Evolutionary conservation across 257 asterid species (phyloP), one percentile per base, ranked within the genome.

Genomic region (Osmanthus fragrans): DNA sequence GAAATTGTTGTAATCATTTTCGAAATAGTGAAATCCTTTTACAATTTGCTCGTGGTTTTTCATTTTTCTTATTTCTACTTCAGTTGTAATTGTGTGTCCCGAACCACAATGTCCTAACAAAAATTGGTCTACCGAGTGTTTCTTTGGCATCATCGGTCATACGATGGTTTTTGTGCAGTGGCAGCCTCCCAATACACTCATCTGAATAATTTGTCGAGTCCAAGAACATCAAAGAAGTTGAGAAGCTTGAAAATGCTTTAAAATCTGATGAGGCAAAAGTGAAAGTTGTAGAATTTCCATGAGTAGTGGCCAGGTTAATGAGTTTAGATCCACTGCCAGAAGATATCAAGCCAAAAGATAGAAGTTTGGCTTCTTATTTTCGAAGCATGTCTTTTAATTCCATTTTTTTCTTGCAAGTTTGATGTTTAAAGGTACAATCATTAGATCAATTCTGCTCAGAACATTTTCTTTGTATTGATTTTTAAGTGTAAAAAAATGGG

Each of bases 251-350:
- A 23, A 75, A 49, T 25, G 37, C 21, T 32, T 71, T 51, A 30
- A 68, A 68, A 27, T 34, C 67, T 9, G 80, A 19, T 60, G 39
- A 30, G 75, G 9, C 21, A 16, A 71, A 7, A 45, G 40, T 13
- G 68, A 77, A 49, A 71, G 60, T 21, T 40, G 15, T 81, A 39
- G 66, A 70, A 5, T 29, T 66, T 4, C 92, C 91, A 12, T 90
- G 95, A 63, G 75, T 90, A 3, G 96, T 90, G 58, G 96, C 96
- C 7, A 86, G 84, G 33, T 69, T 90, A 65, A 88, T 90, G 96
- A 91, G 96, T 9, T 63, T 90, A 72, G 96, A 90, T 2, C 82
- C 93, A 2, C 73, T 90, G 33, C 93, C 96, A 11, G 12, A 13
- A 51, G 29, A 66, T 7, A 77, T 76, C 15, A 39, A 33, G 27